Percentiles rank a stretch among this genome's conserved stretches.
Evolutionary conservation across 2,329 filamentous ascomycete genomes (phyloP).

Genomic region (Leptosphaerulina australis): DNA sequence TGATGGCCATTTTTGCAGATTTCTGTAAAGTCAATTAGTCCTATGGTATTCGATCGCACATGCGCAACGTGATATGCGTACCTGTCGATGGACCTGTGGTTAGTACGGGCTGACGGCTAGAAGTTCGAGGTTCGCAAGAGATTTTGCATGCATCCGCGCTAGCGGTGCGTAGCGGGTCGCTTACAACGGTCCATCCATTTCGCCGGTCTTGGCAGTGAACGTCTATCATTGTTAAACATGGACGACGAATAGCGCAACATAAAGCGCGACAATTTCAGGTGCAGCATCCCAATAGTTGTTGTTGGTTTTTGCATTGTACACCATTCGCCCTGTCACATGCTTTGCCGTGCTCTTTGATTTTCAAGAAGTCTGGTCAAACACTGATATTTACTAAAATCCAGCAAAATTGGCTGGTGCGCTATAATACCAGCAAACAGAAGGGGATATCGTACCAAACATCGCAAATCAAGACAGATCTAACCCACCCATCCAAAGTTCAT

Average conservation of each 20-base stretch:
- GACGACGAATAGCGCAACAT: not conserved
- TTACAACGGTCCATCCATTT: constrained; percentile 31
- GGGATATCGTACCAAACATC: constrained; percentile 28
- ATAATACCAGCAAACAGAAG: constrained; percentile 15
- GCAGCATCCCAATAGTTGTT: not conserved
- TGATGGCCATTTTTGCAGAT: constrained; percentile 74
- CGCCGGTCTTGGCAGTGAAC: constrained; percentile 24
- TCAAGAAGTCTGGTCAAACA: not conserved
- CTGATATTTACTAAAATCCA: constrained; percentile 4
- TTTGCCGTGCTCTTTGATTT: not conserved
- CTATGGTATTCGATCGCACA: constrained; percentile 4
- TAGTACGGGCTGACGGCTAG: constrained; percentile 37
- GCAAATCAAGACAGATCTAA: constrained; percentile 6
- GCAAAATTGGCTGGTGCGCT: not conserved
- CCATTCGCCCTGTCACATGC: not conserved
- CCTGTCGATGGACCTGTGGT: constrained; percentile 43
- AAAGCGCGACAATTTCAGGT: too few relatives aligned
- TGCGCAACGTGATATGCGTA: constrained; percentile 24
- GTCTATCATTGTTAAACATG: not conserved
- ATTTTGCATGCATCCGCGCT: constrained; percentile 10
- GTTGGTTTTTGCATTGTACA: constrained; percentile 7
- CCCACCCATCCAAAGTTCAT: constrained; percentile 16
- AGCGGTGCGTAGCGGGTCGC: constrained; percentile 13
- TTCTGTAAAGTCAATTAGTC: constrained; percentile 27
- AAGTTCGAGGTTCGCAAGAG: constrained; percentile 22